phyloP scores from a whole-genome alignment of 495 filamentous ascomycete species.

The Rostrohypoxylon terebratum region DNA sequence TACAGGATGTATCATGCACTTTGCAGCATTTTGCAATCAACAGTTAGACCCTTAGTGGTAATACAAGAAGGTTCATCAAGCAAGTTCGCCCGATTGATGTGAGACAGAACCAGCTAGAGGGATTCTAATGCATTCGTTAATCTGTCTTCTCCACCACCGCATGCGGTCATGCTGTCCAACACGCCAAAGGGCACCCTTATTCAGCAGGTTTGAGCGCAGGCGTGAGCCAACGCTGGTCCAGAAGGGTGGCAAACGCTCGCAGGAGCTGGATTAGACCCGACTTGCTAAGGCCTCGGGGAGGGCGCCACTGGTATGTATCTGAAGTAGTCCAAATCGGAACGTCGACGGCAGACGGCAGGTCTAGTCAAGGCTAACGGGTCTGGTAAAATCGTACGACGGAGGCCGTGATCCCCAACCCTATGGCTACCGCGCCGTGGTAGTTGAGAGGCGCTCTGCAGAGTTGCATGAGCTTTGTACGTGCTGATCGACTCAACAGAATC shows the following conservation, averaged over 20 bases:
- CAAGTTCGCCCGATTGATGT: constrained; percentile 48
- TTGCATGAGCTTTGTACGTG: constrained; percentile 45
- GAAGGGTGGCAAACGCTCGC: constrained; percentile 41
- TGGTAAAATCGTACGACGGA: constrained; percentile 44
- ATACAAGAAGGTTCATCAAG: constrained; percentile 45
- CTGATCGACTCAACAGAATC: constrained; percentile 45
- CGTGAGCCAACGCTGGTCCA: constrained; percentile 44
- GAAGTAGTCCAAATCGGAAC: constrained; percentile 47
- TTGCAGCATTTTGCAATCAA: constrained; percentile 45
- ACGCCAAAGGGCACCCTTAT: constrained; percentile 47
- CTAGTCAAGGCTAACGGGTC: constrained; percentile 41
- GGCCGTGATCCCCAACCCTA: constrained; percentile 28
- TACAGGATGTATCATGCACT: constrained; percentile 48
- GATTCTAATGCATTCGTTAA: constrained; percentile 47
- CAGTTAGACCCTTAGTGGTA: constrained; percentile 41
- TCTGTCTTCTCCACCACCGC: constrained; percentile 50
- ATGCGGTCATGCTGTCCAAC: constrained; percentile 48
- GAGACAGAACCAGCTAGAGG: constrained; percentile 46
- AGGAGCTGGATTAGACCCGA: constrained; percentile 44
- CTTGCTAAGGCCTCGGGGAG: constrained; percentile 43
- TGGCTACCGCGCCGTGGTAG: constrained; percentile 31
- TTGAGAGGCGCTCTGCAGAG: constrained; percentile 35
- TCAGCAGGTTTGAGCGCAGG: constrained; percentile 41
- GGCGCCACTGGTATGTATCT: constrained; percentile 47
- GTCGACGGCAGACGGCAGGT: constrained; percentile 49